Evolutionary conservation across 495 filamentous ascomycete genomes (phyloP), one percentile per base, ranked within the genome.

Genomic region (Hypoxylon fragiforme): DNA sequence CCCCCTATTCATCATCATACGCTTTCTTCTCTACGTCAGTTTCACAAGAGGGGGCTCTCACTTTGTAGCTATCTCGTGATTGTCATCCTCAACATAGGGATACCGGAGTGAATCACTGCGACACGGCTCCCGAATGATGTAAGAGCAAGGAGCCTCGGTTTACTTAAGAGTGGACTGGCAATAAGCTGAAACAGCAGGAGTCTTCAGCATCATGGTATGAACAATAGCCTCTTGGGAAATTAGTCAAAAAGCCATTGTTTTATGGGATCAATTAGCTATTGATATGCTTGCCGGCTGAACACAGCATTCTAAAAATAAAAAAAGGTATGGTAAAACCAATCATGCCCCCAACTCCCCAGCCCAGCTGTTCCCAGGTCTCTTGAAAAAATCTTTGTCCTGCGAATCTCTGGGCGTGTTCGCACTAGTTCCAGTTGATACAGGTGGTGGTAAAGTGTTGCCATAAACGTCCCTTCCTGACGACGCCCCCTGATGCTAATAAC

Each of bases 311-410:
- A 54, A 45, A 54, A 54, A n/a, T n/a, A n/a, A n/a, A n/a, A n/a
- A n/a, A n/a, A n/a, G n/a, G 24, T 37, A 37, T 44, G 15, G 28
- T 54, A 60, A 54, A 37, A 41, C 22, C 14, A 22, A 32, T 57
- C 56, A 60, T 60, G 43, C 21, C 54, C 50, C 35, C 24, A 64
- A 64, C 48, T 50, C 61, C 57, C 46, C 57, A 64, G 60, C 37
- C 54, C 64, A 60, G 64, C 61, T 67, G 61, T 56, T 50, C 42
- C 61, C 48, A 52, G 59, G 50, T 60, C 44, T 54, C 43, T 49
- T 44, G 44, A 47, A 61, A 46, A 32, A n/a, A 39, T 40, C 45
- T 46, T 36, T 40, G 31, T 40, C 48, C 45, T 44, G 46, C 28
- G 26, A 50, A 38, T 44, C 22, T 44, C 38, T 20, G 44, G 54